Conservation (phyloP, 257 asterid species). For the Echites panduratus region DNA sequence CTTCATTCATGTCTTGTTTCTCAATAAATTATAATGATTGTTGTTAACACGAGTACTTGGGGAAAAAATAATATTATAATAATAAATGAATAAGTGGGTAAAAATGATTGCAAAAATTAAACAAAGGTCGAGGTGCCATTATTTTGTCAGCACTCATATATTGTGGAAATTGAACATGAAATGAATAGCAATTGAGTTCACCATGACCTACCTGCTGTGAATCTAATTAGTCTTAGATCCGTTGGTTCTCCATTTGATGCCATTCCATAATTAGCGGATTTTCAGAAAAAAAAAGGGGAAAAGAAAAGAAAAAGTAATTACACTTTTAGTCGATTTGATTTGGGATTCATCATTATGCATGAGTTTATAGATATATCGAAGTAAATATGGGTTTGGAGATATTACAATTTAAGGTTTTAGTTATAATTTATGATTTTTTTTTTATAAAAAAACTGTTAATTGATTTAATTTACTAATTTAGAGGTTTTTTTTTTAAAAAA, state of each 20-base stretch:
- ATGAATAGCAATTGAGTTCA: background rate
- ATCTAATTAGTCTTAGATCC: background rate
- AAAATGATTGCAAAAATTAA: background rate
- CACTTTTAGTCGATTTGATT: background rate
- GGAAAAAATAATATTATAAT: no score
- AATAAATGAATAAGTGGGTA: background rate
- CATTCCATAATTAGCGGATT: constrained; percentile 15
- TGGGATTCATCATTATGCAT: background rate
- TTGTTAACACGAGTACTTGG: no score
- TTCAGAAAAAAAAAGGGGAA: no score
- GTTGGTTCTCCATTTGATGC: background rate
- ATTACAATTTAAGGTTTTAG: no score
- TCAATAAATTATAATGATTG: no score
- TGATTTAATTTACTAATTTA: no score
- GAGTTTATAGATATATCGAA: background rate
- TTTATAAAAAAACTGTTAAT: no score
- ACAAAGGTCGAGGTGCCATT: no score
- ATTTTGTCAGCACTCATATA: background rate
- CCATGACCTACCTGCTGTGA: background rate
- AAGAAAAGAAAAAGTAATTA: constrained; percentile 2
- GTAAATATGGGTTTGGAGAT: no score
- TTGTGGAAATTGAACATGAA: background rate
- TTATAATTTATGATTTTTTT: no score
- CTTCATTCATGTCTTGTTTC: no score
- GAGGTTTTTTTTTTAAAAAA: no score